Base-by-base conservation (phyloP, 148 eudicot genomes). In the Nepenthes mirabilis region DNA sequence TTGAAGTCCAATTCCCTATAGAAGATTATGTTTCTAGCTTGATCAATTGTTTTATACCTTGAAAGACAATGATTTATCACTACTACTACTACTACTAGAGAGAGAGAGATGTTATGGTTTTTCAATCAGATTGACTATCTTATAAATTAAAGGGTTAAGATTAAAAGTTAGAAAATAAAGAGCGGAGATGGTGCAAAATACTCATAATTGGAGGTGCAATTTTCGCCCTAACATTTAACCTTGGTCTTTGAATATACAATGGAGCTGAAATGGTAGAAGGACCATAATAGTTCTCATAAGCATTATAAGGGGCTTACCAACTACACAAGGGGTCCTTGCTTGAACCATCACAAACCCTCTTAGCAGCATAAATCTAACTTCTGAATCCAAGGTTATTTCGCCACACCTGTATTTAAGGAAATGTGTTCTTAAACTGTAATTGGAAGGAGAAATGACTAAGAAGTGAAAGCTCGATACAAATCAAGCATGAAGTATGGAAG, bases 251-350 rank as follows among this genome's bases (percentile, higher is more conserved):
- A 95, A 94, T 79, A 97, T 89, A 88, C 67, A 78, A 33, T 7
- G 58, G 13, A 6, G 11, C 35, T 37, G n/a, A 45, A 5, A 33
- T 1, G n/a, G 40, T 14, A 7, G 57, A 56, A 56, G 12, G 11
- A 47, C 33, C 62, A 0, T 33, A n/a, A 33, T 32, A 34, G 43
- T 33, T 52, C 40, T 6, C 12, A 37, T 7, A 23, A 23, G 57
- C 47, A 34, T 6, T 9, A 37, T 7, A 23, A 23, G 57, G 9
- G 33, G 52, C 47, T 74, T 71, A 83, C 97, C 99, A 82, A 84
- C 99, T 93, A 73, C 99, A 93, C 58, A 76, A 63, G 43, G 91
- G 87, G 81, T 93, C 96, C 75, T 93, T 97, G 40, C 99, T 97
- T 49, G 96, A 86, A 55, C 59, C 75, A 82, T 93, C 99, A 60